Percentiles rank a stretch among this genome's conserved stretches.
phyloP scores from a whole-genome alignment of 1,284 basidiomycete genomes.

The Ustilago tritici region DNA sequence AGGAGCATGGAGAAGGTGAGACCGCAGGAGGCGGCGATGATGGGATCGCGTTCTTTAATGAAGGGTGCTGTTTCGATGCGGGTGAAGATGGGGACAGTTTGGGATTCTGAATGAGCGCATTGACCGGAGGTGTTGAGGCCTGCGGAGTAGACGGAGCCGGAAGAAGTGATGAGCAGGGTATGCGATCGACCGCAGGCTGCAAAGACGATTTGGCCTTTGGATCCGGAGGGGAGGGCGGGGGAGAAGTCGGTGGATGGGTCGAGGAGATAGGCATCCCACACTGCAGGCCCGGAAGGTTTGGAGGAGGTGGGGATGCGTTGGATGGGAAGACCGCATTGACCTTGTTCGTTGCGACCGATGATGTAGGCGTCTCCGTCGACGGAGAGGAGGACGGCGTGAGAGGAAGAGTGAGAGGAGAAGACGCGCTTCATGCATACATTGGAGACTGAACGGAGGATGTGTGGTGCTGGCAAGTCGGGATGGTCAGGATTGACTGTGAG shows the following conservation, averaged over 20 bases:
- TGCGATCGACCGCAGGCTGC: conserved; percentile 87
- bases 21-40: conserved; percentile 82
- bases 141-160: conserved; percentile 84
- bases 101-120: conserved; percentile 78
- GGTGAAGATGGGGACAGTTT: conserved; percentile 81
- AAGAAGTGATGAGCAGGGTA: conserved; percentile 82
- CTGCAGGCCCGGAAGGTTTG: conserved; percentile 73
- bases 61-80: conserved; percentile 73
- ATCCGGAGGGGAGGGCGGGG: conserved; percentile 73
- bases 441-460: conserved; percentile 86
- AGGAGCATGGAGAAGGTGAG: conserved; percentile 85
- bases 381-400: conserved; percentile 56
- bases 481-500: conserved; percentile 42
- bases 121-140: conserved; percentile 88
- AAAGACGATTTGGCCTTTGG: conserved; percentile 78
- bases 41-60: conserved; percentile 75
- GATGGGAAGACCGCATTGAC: conserved; percentile 67
- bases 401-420: conserved; percentile 56
- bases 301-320: conserved; percentile 66
- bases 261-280: conserved; percentile 74
- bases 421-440: conserved; percentile 74
- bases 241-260: conserved; percentile 57
- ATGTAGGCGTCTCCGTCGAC: conserved; percentile 83
- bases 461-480: conserved; percentile 84
- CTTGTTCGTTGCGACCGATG: conserved; percentile 80